Evolutionary conservation across 257 asterid species (phyloP).

Genomic region (Solanum dulcamara): DNA sequence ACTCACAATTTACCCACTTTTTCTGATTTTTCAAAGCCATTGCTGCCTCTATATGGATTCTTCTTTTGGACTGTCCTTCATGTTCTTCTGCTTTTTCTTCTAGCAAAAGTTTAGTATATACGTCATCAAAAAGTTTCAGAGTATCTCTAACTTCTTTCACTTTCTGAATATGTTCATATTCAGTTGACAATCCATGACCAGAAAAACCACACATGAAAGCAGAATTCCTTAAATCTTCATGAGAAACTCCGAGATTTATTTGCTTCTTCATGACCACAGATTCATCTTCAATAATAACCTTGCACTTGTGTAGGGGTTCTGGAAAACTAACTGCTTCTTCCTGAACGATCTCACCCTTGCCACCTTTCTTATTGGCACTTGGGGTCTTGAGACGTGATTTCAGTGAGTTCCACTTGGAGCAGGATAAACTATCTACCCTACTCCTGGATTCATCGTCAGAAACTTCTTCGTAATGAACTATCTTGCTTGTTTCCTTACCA

Average conservation of each 20-base stretch:
- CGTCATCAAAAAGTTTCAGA: slow-evolving; percentile 6
- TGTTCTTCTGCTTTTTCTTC: not conserved
- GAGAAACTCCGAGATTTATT: not conserved
- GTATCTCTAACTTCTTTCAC: slow-evolving; percentile 6
- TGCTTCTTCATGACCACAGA: not conserved
- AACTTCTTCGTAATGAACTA: not conserved
- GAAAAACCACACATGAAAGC: not conserved
- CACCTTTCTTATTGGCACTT: not conserved
- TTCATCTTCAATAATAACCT: not conserved
- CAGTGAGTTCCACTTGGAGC: not conserved
- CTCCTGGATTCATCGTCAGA: not conserved
- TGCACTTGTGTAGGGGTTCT: not conserved
- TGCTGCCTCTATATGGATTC: slow-evolving; percentile 9
- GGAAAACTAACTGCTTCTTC: not conserved
- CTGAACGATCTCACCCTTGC: not conserved
- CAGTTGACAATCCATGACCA: not conserved
- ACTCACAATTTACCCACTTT: slow-evolving; percentile 9
- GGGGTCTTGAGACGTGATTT: not conserved
- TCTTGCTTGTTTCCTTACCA: not conserved
- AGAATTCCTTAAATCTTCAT: not conserved
- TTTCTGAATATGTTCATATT: not conserved
- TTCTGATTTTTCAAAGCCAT: not conserved
- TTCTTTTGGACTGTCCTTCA: not conserved
- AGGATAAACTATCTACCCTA: not conserved
- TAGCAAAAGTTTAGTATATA: not conserved